A percentile compares a stretch with the other conserved stretches of the same genome.
phyloP scores from a whole-genome alignment of 2,329 filamentous ascomycete genomes.

The Aspergillus glaucus region DNA sequence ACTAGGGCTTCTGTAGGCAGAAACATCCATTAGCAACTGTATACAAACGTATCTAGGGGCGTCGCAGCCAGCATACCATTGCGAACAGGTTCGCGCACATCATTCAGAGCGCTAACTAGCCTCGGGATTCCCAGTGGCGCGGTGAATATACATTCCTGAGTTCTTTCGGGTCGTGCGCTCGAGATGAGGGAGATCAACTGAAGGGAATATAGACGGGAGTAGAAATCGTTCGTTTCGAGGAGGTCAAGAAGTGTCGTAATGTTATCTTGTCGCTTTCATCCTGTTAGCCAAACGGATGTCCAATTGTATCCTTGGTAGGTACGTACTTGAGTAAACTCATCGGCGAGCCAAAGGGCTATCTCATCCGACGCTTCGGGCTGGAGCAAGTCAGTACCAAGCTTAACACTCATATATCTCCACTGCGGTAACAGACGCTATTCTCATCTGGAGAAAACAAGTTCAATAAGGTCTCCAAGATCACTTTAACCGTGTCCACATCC shows the following conservation, averaged over 20 bases:
- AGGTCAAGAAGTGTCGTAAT: conserved; percentile 85
- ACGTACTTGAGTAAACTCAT: conserved; percentile 86
- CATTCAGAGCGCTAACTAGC: conserved; percentile 76
- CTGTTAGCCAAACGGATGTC: conserved; percentile 40
- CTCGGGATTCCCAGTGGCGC: conserved; percentile 83
- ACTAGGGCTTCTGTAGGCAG: conserved; percentile 60
- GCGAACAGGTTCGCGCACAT: conserved; percentile 76
- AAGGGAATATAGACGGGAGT: conserved; percentile 81
- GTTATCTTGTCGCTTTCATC: conserved; percentile 76
- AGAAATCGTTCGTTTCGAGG: conserved; percentile 80
- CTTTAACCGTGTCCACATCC: conserved; percentile 93
- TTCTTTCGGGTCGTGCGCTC: conserved; percentile 77
- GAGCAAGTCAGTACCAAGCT: conserved; percentile 22
- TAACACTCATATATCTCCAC: neutral
- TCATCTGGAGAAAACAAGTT: conserved; percentile 77
- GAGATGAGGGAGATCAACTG: conserved; percentile 85
- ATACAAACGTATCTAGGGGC: neutral
- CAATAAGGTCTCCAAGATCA: conserved; percentile 87
- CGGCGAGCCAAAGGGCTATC: conserved; percentile 89
- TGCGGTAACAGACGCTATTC: conserved; percentile 46
- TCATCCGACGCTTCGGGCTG: conserved; percentile 92
- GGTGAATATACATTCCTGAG: conserved; percentile 88
- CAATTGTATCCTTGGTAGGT: conserved; percentile 6
- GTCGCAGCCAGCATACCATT: conserved; percentile 50
- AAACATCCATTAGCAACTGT: conserved; percentile 6